Percentiles rank a stretch among this genome's conserved stretches.
Conservation (phyloP, 495 filamentous ascomycete genomes). For the Venustampulla echinocandica region DNA sequence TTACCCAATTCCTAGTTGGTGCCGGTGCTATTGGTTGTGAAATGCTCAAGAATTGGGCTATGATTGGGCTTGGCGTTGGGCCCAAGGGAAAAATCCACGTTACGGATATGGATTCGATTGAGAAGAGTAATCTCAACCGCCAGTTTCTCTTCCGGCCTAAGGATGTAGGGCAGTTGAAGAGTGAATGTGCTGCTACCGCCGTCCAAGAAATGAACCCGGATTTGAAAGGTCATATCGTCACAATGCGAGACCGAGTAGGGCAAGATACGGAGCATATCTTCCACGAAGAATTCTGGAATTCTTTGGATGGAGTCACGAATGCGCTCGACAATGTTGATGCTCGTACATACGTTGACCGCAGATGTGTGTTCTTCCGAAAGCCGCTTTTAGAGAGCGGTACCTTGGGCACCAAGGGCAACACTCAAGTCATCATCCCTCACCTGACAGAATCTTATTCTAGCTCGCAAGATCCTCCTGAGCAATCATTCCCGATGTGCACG, state of each 20-base stretch:
- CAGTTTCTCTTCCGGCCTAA: conserved; percentile 93
- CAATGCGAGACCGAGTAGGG: conserved; percentile 81
- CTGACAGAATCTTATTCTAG: conserved; percentile 97
- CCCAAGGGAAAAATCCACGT: conserved; percentile 81
- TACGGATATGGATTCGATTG: conserved; percentile 97
- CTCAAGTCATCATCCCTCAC: conserved; percentile 82
- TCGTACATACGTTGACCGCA: conserved; percentile 90
- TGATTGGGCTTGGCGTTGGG: conserved; percentile 91
- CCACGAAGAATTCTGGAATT: conserved; percentile 87
- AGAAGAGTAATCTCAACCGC: conserved; percentile 97
- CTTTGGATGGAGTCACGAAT: conserved; percentile 89
- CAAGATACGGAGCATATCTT: conserved; percentile 91
- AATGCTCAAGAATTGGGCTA: conserved; percentile 99
- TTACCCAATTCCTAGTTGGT: conserved; percentile 89
- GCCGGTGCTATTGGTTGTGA: conserved; percentile 98
- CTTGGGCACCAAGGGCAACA: conserved; percentile 96
- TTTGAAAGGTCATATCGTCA: conserved; percentile 72
- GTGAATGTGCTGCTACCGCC: conserved; percentile 82
- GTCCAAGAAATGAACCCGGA: conserved; percentile 94
- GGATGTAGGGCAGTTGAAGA: conserved; percentile 96
- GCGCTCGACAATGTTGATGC: conserved; percentile 98
- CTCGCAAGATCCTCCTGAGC: conserved; percentile 96
- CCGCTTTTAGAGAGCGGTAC: conserved; percentile 94
- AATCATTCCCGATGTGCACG: conserved; percentile 98
- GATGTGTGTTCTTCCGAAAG: conserved; percentile 98